Conservation (phyloP, 2,329 filamentous ascomycete genomes). For the Orbilia oligospora region DNA sequence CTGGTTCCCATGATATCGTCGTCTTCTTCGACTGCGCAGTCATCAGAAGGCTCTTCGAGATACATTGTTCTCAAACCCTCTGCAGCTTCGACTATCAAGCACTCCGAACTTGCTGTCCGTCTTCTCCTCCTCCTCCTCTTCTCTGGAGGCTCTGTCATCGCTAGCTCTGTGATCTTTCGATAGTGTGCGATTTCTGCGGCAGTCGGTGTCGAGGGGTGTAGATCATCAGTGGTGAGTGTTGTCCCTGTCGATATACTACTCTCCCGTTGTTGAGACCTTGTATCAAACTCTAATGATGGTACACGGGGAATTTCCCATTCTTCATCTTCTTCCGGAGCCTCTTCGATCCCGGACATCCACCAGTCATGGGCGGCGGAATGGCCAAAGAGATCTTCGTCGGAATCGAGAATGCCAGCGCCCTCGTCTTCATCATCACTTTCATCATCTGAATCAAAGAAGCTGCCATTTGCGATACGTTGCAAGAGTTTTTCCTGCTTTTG, state of each 20-base stretch:
- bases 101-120: conserved; percentile 56
- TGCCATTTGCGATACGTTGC: conserved; percentile 36
- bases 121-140: conserved; percentile 46
- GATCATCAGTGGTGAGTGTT: conserved; percentile 36
- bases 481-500: conserved; percentile 39
- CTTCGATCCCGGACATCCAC: conserved; percentile 55
- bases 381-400: conserved; percentile 27
- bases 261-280: conserved; percentile 21
- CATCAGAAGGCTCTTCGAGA: conserved; percentile 29
- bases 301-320: conserved; percentile 50
- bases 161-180: conserved; percentile 45
- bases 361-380: conserved; percentile 35
- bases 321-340: conserved; percentile 38
- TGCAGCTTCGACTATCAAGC: conserved; percentile 43
- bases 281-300: conserved; percentile 56
- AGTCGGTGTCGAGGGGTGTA: conserved; percentile 42
- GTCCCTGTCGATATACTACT: conserved; percentile 51
- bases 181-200: conserved; percentile 43
- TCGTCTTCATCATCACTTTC: conserved; percentile 34
- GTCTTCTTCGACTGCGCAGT: conserved; percentile 52
- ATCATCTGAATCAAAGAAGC: conserved; percentile 48
- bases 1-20: conserved; percentile 26
- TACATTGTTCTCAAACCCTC: conserved; percentile 50
- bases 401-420: neutral
- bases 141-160: conserved; percentile 25